Base-by-base conservation (phyloP, 768 basidiomycete genomes). In the Tylopilus balloui region DNA sequence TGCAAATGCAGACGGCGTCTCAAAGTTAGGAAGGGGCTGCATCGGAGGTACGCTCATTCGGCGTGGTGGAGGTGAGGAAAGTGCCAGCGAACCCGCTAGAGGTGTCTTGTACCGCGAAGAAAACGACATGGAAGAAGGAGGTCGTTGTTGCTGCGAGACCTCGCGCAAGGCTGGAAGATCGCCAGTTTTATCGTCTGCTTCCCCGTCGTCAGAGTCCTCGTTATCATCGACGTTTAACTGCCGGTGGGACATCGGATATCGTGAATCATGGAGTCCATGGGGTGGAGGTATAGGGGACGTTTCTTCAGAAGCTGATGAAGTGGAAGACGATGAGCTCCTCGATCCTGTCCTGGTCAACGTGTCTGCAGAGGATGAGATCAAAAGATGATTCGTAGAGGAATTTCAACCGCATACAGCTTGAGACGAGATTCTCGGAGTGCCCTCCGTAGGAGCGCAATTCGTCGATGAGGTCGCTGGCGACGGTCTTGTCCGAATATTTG, bases 91-190 rank as follows among this genome's bases (percentile, higher is more conserved):
- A 32, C 80, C 77, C 13, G 79, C 76, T 61, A 83, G 73, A 7
- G 89, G 90, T 25, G 89, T 91, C 46, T 83, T 87, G 62, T 92
- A 91, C 40, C 83, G 78, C 2, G 86, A 84, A 2, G 90, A 90
- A 41, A 84, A 63, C 27, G 61, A 63, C 15, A 53, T 17, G 15
- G 90, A 86, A n/a, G 89, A 92, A 19, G 78, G 77, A 4, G 90
- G 85, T 19, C 89, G 80, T 17, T 54, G 56, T 39, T 57, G 65
- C 25, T 66, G 64, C 48, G 72, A 71, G 38, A 71, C 58, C 41
- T 75, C 75, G 34, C 72, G 65, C 40, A 64, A 51, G 14, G 54
- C 44, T 68, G 66, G 71, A 50, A 78, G 71, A 44, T 78, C 75
- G 32, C 65, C 64, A 9, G 72, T 70, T 57, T 77, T 77, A 17